Base-by-base conservation (phyloP, 2,329 filamentous ascomycete species). In the Neobulgaria alba region DNA sequence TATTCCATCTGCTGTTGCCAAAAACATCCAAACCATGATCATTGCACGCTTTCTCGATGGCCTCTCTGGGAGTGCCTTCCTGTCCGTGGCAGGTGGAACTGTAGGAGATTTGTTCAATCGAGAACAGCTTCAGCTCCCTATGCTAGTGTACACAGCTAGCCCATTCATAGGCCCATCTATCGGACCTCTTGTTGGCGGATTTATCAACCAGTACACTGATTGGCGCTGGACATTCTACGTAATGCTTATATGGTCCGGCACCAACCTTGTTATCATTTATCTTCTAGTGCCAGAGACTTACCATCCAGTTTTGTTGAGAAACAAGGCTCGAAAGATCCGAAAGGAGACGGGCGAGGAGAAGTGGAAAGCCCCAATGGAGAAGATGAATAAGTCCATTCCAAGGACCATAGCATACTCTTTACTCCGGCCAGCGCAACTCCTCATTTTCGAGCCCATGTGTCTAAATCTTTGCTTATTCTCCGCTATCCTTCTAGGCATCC, bases 181-280 rank as follows among this genome's bases (percentile, higher is more conserved):
- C 3, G 77, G 78, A 0, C 76, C 77, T 0, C 49, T 81, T 12
- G 59, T 84, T 14, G 86, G 85, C 7, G 87, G 86, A 5, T 88
- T 93, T 60, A 87, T 94, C 60, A 90, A 90, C 59, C 76, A 82
- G 52, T 77, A 81, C 52, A 72, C 71, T 3, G 65, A 68, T 41
- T 95, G 87, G 82, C 68, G 84, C 38, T 92, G 85, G 85, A 84
- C 81, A 0, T 89, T 92, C 61, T 95, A 89, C 57, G 72, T 88
- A 3, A 67, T 94, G 44, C 64, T 94, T 37, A 93, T 95, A 37
- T 94, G 86, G 87, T 72, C 79, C 2, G 75, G 70, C n/a, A 62
- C 68, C 5, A 63, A 87, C 54, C 69, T 86, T 36, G 57, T 71
- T 9, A 65, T 77, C 44, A 79, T 95, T 38, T 57, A 79, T 23